Evolutionary conservation across 306 rosid species (phyloP).

Genomic region (Dicorynia guianensis): DNA sequence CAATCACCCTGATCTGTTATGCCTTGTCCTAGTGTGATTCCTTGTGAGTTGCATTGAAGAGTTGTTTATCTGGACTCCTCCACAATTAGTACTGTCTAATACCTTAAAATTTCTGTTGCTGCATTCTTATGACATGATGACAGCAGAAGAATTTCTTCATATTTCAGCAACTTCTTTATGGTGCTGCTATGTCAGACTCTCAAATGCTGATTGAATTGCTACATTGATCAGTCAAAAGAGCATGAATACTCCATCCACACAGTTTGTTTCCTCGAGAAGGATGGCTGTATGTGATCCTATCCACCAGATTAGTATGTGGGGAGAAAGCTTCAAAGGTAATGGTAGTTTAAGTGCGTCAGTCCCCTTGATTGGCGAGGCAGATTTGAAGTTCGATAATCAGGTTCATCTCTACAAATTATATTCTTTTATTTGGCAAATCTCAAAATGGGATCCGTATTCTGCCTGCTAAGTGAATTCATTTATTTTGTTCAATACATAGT

Average conservation of each 20-base stretch:
- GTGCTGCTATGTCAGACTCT: not conserved
- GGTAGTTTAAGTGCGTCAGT: constrained; percentile 62
- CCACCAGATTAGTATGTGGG: constrained; percentile 93
- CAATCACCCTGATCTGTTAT: constrained; percentile 6
- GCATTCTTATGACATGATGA: not conserved
- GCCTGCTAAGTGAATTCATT: constrained; percentile 33
- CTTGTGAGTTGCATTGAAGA: not conserved
- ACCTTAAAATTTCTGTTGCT: not conserved
- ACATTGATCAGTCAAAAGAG: constrained; percentile 46
- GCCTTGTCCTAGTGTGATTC: not conserved
- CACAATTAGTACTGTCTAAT: not conserved
- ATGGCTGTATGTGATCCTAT: constrained; percentile 87
- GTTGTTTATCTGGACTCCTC: constrained; percentile 10
- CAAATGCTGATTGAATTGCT: constrained; percentile 40
- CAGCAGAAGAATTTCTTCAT: not conserved
- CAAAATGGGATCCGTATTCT: constrained; percentile 9
- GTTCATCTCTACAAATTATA: constrained; percentile 47
- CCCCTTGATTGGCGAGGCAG: constrained; percentile 65
- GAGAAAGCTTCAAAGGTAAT: constrained; percentile 68
- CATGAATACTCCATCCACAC: constrained; percentile 81
- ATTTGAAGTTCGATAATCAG: constrained; percentile 72
- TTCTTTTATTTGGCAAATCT: constrained; percentile 22
- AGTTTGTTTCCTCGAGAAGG: constrained; percentile 76
- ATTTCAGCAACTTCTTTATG: not conserved
- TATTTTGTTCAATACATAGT: constrained; percentile 42